Base-by-base conservation (phyloP, 2,329 filamentous ascomycete genomes). In the Nothopassalora personata region DNA sequence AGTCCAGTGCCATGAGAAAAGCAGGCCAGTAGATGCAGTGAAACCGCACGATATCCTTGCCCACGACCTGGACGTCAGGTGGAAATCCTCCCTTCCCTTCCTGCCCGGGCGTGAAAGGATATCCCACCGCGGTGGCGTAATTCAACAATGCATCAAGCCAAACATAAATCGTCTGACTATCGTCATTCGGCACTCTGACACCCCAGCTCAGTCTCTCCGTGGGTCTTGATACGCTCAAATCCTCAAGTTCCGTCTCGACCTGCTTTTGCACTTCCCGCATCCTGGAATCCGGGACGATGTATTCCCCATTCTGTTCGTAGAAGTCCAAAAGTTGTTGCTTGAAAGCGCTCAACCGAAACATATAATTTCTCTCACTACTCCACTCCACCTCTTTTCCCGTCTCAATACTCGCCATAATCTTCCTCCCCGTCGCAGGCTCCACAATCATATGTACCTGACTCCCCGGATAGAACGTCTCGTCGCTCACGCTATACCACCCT, bases 21-120 rank as follows among this genome's bases (percentile, higher is more conserved):
- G 94, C 94, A 0, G 94, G 94, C 94, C 95, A 99, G 79, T 99
- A 99, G 51, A 99, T 87, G 74, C 90, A 93, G 73, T 99, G 95
- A 74, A 99, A 99, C 18, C 91, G 88, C 58, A 96, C 80, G 65
- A 99, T 99, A 73, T 99, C 94, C 75, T 99, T 99, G 52, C 94
- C 94, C 57, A 99, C 87, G 28, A 99, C 85, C 49, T 99, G 94
- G 18, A 94, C 82, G 72, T 99, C 87, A 8, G 91, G 90, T 4
- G 94, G 94, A 93, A 94, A 99, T 27, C 89, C 86, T 53, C 82
- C 82, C 19, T 76, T 77, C 13, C 79, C 73, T 60, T 88, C 84
- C 4, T 81, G 77, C 1, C 85, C 85, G 0, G 89, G 86, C 0
- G 85, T 76, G 85, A 88, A 91, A 34, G 91, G 91, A 71, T 95